Evolutionary conservation across 805 yeast species (phyloP).

Genomic region (Isabelozyma heimii): DNA sequence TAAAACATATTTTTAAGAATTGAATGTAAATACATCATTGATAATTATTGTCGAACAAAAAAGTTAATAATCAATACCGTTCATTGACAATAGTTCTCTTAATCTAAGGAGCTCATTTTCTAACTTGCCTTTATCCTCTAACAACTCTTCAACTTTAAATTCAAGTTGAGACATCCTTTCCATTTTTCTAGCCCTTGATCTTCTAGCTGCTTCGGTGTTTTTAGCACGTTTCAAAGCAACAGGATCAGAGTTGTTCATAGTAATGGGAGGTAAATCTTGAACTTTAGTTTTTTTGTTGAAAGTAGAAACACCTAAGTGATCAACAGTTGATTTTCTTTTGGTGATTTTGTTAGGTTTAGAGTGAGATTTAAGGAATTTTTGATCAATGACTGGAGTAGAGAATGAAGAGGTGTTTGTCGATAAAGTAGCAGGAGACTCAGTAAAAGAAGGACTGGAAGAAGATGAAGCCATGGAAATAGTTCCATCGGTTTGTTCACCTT

Average conservation of each 20-base stretch:
- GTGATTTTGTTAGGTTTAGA: conserved; percentile 4
- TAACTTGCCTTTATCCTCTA: conserved; percentile 56
- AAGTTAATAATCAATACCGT: conserved; percentile 14
- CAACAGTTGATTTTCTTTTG: conserved; percentile 40
- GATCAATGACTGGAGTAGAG: conserved; percentile 32
- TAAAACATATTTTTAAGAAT: not conserved
- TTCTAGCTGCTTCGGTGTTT: conserved; percentile 96
- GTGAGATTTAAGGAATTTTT: conserved; percentile 3
- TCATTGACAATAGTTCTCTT: conserved; percentile 41
- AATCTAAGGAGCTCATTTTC: conserved; percentile 64
- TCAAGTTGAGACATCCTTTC: conserved; percentile 84
- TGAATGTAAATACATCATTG: not conserved
- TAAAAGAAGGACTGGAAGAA: conserved; percentile 2
- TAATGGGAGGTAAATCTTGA: conserved; percentile 69
- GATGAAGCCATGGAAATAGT: conserved; percentile 14
- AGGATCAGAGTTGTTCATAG: conserved; percentile 54
- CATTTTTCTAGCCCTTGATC: conserved; percentile 91
- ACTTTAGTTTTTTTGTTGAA: conserved; percentile 77
- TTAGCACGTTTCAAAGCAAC: conserved; percentile 84
- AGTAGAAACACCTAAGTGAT: conserved; percentile 71
- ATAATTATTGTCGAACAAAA: not conserved
- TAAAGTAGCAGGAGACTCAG: conserved; percentile 1
- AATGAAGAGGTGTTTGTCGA: conserved; percentile 29
- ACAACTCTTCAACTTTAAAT: conserved; percentile 63
- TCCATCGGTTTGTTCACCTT: conserved; percentile 7